Evolutionary conservation across 441 rosid species (phyloP), one percentile per base, ranked within the genome.

Genomic region (Corymbia citriodora): DNA sequence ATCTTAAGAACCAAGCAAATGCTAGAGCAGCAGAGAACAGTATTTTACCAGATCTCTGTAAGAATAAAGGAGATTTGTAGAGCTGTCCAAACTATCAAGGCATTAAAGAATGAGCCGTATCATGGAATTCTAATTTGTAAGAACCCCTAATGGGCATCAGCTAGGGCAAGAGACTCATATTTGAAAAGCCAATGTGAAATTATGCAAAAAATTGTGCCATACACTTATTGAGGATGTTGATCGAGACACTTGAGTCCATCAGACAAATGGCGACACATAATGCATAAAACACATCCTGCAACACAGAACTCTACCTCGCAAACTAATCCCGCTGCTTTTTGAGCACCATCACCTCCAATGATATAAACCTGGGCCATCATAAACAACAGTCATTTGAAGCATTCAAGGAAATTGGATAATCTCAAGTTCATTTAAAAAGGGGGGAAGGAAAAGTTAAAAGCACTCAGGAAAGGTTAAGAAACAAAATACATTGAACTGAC

Each of bases 341-440:
- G 91, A 90, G 91, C 70, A 79, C 91, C 91, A 90, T 90, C 89
- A 17, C 91, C 91, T 90, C 91, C 91, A 48, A 88, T 90, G 49
- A 90, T 90, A 55, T 74, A 90, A 59, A 90, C 91, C 91, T 90
- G 89, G 54, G 68, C 82, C 65, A 55, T 53, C 13, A 88, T 55
- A 55, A 74, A 49, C 70, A 48, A 57, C 40, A 49, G 36, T 50
- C 63, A 90, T 29, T 61, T 57, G 79, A 70, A 70, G 45, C 79
- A 52, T 19, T 27, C 55, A 5, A 87, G 59, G 33, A 25, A 48
- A 85, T 45, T 7, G 27, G 13, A 48, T 45, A 53, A 85, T 17
- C 88, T 52, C n/a, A 2, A 87, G 88, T 31, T 87, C 45, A 17
- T n/a, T 18, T 36, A 5, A 57, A 53, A 9, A 17, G 18, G 6